These are phyloP conservation scores for Setaria italica DNA, from an alignment of 202 grass and related monocot species.

Conservation along the genomic window DNA sequence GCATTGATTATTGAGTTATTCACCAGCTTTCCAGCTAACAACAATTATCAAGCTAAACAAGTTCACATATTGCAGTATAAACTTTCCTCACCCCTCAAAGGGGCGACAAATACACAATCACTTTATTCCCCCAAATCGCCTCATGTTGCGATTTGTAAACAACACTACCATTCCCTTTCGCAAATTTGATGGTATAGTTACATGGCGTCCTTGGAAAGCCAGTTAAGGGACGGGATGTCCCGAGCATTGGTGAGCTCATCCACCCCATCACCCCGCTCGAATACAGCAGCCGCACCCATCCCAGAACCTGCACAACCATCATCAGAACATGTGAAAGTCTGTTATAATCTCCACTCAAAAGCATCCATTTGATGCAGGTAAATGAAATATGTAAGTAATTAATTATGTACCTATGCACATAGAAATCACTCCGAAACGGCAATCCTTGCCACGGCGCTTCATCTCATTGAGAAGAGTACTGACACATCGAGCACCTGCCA, in stretches of 20 bases:
- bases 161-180: neutral
- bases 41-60: neutral
- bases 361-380: constrained; percentile 13
- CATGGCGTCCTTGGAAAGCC: constrained; percentile 58
- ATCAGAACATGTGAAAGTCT: constrained; percentile 21
- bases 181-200: constrained; percentile 40
- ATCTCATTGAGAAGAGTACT: constrained; percentile 96
- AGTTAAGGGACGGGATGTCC: constrained; percentile 46
- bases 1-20: neutral
- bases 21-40: constrained; percentile 6
- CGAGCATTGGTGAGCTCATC: constrained; percentile 83
- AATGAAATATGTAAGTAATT: neutral
- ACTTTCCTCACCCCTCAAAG: neutral
- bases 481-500: constrained; percentile 83
- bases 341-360: neutral
- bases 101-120: neutral
- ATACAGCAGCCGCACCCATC: constrained; percentile 95
- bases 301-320: constrained; percentile 67
- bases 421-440: constrained; percentile 85
- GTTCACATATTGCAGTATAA: neutral
- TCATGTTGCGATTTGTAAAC: constrained; percentile 10
- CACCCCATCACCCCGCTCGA: constrained; percentile 78
- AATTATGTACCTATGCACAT: constrained; percentile 93
- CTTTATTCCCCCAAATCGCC: constrained; percentile 24
- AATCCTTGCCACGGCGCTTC: constrained; percentile 83